Percentiles rank a stretch among this genome's conserved stretches.
These are phyloP conservation scores for Phytophthora aleatoria DNA, from an alignment of 352 stramenopile genomes.

Conservation along the genomic window DNA sequence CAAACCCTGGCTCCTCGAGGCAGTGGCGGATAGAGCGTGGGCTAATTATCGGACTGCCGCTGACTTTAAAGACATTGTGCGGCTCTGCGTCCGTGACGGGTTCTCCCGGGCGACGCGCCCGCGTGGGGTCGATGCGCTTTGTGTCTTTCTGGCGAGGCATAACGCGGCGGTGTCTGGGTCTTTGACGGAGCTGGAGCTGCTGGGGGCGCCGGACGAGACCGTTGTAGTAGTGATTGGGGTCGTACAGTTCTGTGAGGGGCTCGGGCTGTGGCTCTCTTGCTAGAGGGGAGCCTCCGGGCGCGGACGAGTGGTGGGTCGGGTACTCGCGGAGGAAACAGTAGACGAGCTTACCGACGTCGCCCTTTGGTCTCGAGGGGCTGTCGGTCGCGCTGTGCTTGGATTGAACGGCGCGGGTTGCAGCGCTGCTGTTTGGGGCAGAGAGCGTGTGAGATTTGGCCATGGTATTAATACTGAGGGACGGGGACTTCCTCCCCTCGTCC, in stretches of 20 bases:
- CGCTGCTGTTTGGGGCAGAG: conserved; percentile 17
- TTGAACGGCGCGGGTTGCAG: conserved; percentile 27
- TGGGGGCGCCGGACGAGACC: conserved; percentile 12
- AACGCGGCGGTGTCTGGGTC: conserved; percentile 5
- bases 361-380: conserved; percentile 28
- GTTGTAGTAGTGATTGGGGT: conserved; percentile 35
- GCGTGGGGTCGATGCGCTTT: conserved; percentile 51
- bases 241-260: conserved; percentile 12
- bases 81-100: conserved; percentile 34
- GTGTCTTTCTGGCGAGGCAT: conserved; percentile 68
- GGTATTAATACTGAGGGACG: background rate
- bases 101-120: conserved; percentile 28
- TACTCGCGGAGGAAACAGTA: conserved; percentile 44
- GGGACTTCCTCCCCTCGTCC: conserved; percentile 7
- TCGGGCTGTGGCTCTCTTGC: conserved; percentile 23
- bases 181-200: conserved; percentile 18
- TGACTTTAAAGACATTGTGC: conserved; percentile 62
- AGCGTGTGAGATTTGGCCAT: conserved; percentile 37
- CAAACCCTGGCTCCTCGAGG: conserved; percentile 59
- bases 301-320: conserved; percentile 21
- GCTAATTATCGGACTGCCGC: conserved; percentile 69
- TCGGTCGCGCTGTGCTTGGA: conserved; percentile 19
- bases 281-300: conserved; percentile 25
- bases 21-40: conserved; percentile 71
- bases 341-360: conserved; percentile 41